phyloP scores from a whole-genome alignment of 2,329 filamentous ascomycete species.

The Aspergillus fumigatus region DNA sequence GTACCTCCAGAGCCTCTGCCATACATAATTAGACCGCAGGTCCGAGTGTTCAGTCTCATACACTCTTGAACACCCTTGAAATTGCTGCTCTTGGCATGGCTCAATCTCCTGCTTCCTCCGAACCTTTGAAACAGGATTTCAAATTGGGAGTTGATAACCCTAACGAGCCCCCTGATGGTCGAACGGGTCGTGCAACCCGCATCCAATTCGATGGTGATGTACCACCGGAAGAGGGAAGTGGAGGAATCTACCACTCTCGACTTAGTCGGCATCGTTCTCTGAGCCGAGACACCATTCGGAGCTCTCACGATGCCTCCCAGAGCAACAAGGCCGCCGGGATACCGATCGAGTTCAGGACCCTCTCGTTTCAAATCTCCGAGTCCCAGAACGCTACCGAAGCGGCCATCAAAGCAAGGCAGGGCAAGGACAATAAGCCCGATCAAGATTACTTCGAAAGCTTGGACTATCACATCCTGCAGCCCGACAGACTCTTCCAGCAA shows the following conservation, averaged over 20 bases:
- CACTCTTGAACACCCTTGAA: not conserved
- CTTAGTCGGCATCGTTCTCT: slow-evolving; percentile 15
- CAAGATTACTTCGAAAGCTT: slow-evolving; percentile 55
- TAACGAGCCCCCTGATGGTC: slow-evolving; percentile 1
- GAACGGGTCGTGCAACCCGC: slow-evolving; percentile 9
- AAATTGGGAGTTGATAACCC: not conserved
- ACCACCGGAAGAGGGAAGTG: slow-evolving; percentile 7
- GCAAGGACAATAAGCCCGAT: slow-evolving; percentile 27
- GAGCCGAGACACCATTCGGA: slow-evolving; percentile 18
- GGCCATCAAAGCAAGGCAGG: slow-evolving; percentile 11
- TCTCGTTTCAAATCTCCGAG: slow-evolving; percentile 37
- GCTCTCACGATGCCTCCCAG: slow-evolving; percentile 9
- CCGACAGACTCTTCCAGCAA: slow-evolving; percentile 55
- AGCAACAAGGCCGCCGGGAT: slow-evolving; percentile 20
- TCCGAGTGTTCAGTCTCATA: not conserved
- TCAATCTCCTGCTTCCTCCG: not conserved
- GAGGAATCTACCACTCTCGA: slow-evolving; percentile 13
- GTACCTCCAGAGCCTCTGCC: not conserved
- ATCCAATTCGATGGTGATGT: slow-evolving; percentile 19
- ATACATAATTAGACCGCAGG: not conserved
- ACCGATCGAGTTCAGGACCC: slow-evolving; percentile 35
- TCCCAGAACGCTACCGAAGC: slow-evolving; percentile 31
- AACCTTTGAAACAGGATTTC: not conserved
- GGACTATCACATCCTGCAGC: slow-evolving; percentile 62
- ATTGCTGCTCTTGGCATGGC: not conserved